Conservation (phyloP, 192 early-diverging fungal species). For the Coemansia asiatica region DNA sequence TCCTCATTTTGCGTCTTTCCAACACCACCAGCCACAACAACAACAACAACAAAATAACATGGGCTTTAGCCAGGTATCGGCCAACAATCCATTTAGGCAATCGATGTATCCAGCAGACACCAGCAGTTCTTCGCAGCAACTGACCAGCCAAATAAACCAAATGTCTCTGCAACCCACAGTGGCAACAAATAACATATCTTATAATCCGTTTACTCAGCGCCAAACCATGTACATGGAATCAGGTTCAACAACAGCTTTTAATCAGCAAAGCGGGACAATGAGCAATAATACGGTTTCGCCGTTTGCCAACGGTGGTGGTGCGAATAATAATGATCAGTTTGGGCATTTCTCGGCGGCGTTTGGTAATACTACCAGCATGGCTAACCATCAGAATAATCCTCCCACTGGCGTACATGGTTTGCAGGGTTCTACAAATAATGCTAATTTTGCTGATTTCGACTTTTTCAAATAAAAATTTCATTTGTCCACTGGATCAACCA, state of each 20-base stretch:
- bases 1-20: constrained; percentile 5
- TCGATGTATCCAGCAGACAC: constrained; percentile 43
- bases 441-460: constrained; percentile 51
- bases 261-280: constrained; percentile 17
- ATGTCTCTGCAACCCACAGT: constrained; percentile 35
- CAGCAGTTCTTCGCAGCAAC: constrained; percentile 21
- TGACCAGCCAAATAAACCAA: constrained; percentile 39
- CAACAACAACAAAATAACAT: not conserved
- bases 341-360: constrained; percentile 3
- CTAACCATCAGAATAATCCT: constrained; percentile 5
- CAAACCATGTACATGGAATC: constrained; percentile 48
- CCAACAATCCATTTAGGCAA: constrained; percentile 53
- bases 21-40: not conserved
- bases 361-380: not conserved
- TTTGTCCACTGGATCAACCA: too few species aligned
- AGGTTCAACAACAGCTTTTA: constrained; percentile 11
- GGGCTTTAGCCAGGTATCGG: constrained; percentile 18
- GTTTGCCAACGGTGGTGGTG: constrained; percentile 3
- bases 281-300: constrained; percentile 13
- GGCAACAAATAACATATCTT: constrained; percentile 15
- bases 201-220: constrained; percentile 53
- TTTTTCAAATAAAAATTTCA: constrained; percentile 17
- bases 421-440: constrained; percentile 28
- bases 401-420: constrained; percentile 7
- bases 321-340: not conserved